phyloP scores from a whole-genome alignment of 768 basidiomycete species.

The Saitozyma sp. region DNA sequence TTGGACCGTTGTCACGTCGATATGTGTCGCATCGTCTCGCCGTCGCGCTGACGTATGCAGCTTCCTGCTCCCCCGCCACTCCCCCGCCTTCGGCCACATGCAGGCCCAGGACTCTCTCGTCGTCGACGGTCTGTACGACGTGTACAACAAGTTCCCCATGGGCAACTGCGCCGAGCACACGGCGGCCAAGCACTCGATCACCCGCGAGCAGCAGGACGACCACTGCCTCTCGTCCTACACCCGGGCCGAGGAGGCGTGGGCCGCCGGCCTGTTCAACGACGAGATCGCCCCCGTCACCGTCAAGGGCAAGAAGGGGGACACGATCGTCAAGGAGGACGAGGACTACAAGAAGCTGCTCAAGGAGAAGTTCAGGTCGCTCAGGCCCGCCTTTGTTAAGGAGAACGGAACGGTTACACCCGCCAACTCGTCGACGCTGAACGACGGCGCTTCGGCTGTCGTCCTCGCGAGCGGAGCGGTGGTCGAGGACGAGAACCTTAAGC shows the following conservation, averaged over 20 bases:
- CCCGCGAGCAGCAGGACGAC: constrained; percentile 81
- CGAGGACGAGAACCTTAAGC: constrained; percentile 82
- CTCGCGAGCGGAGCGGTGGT: constrained; percentile 93
- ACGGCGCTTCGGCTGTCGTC: constrained; percentile 93
- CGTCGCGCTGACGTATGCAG: constrained; percentile 25
- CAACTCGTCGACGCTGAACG: constrained; percentile 91
- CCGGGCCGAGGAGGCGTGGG: constrained; percentile 88
- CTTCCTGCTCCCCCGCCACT: constrained; percentile 54
- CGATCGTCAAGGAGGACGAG: constrained; percentile 87
- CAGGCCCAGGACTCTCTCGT: constrained; percentile 83
- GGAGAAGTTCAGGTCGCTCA: constrained; percentile 85
- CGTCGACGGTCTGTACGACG: constrained; percentile 91
- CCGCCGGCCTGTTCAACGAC: constrained; percentile 73
- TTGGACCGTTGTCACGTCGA: no score
- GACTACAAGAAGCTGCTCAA: constrained; percentile 96
- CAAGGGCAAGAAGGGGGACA: constrained; percentile 73
- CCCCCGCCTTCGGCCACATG: constrained; percentile 76
- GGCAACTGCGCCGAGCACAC: constrained; percentile 91
- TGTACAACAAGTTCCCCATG: constrained; percentile 97
- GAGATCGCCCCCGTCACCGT: constrained; percentile 89
- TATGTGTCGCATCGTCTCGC: no score
- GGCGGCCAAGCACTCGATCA: constrained; percentile 76
- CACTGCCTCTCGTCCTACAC: constrained; percentile 94
- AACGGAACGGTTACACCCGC: constrained; percentile 88
- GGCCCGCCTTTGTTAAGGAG: constrained; percentile 82